A percentile compares a stretch with the other conserved stretches of the same genome.
Evolutionary conservation across 192 early-diverging fungal genomes (phyloP).

Genomic region (Backusella circina): DNA sequence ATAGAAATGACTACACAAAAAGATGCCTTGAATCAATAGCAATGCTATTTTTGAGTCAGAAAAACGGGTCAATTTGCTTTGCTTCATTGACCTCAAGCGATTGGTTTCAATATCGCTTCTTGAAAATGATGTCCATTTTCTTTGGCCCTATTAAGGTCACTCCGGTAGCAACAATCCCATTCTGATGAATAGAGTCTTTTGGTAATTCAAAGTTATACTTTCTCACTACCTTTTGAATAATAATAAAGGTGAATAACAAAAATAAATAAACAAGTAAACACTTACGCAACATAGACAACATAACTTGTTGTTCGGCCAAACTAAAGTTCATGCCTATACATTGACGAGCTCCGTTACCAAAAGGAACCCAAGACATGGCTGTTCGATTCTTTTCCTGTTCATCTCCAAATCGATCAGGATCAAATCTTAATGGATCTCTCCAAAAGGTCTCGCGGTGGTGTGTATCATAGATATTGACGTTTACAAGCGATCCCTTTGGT

Average conservation of each 20-base stretch:
- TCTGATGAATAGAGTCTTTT: slow-evolving; percentile 11
- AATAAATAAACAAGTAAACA: neutral
- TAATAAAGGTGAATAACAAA: neutral
- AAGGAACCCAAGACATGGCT: slow-evolving; percentile 43
- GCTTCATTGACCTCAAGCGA: no score
- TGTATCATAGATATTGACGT: slow-evolving; percentile 8
- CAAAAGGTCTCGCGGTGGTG: slow-evolving; percentile 25
- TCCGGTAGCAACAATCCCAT: neutral
- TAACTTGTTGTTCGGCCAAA: slow-evolving; percentile 55
- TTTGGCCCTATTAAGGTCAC: neutral
- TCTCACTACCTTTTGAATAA: neutral
- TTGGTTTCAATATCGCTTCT: neutral
- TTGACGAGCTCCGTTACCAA: slow-evolving; percentile 55
- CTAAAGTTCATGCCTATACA: slow-evolving; percentile 66
- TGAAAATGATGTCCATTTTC: neutral
- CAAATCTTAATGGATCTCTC: slow-evolving; percentile 39
- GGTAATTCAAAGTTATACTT: slow-evolving; percentile 21
- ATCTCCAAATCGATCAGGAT: slow-evolving; percentile 46
- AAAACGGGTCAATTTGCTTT: no score
- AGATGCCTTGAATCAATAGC: no score
- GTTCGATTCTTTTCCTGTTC: neutral
- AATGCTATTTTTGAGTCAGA: no score
- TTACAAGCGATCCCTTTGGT: slow-evolving; percentile 19
- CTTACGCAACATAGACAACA: slow-evolving; percentile 46
- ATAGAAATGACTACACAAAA: no score